Evolutionary conservation across 192 early-diverging fungal genomes (phyloP).

Genomic region (Coemansia sp.): DNA sequence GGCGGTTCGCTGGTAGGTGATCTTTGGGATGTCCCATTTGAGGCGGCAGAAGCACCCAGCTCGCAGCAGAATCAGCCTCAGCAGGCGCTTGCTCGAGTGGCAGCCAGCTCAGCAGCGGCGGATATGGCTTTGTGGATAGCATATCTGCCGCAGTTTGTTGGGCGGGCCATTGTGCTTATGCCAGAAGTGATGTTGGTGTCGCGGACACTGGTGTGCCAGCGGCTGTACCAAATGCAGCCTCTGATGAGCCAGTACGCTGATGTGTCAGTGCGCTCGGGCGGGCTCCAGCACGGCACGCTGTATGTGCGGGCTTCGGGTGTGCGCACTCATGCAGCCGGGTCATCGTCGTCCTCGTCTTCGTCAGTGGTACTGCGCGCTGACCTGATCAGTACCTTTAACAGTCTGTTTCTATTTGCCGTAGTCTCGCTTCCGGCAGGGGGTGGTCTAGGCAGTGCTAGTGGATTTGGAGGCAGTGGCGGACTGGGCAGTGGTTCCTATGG

Average conservation of each 20-base stretch:
- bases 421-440: slow-evolving; percentile 34
- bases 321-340: background rate
- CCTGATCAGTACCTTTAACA: slow-evolving; percentile 33
- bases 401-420: slow-evolving; percentile 41
- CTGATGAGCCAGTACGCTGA: slow-evolving; percentile 54
- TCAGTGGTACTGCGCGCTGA: slow-evolving; percentile 12
- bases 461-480: background rate
- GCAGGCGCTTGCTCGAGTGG: slow-evolving; percentile 33
- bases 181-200: slow-evolving; percentile 46
- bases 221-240: slow-evolving; percentile 53
- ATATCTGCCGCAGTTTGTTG: slow-evolving; percentile 36
- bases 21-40: slow-evolving; percentile 41
- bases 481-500: background rate
- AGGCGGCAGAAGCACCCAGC: background rate
- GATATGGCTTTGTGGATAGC: slow-evolving; percentile 38
- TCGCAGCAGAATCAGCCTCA: background rate
- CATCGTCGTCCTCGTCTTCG: background rate
- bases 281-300: background rate
- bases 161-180: slow-evolving; percentile 39
- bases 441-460: background rate
- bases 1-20: slow-evolving; percentile 21
- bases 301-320: slow-evolving; percentile 13
- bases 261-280: slow-evolving; percentile 21
- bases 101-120: slow-evolving; percentile 19
- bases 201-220: slow-evolving; percentile 45